Evolutionary conservation across 208 protist genomes (phyloP).

Genomic region (Acanthamoeba castellanii): DNA sequence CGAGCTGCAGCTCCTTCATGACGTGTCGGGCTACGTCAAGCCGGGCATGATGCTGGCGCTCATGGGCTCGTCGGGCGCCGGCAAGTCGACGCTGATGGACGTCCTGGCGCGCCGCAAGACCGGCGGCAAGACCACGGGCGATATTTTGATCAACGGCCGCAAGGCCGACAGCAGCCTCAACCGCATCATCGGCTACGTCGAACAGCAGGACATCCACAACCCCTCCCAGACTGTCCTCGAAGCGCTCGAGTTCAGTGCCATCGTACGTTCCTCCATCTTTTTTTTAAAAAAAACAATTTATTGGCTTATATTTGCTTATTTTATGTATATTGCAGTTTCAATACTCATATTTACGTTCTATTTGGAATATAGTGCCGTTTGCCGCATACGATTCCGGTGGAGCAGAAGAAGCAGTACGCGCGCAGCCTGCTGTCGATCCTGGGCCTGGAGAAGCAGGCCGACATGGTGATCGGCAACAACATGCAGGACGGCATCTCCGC

Average conservation of each 20-base stretch:
- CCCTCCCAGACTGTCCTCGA: slow-evolving; percentile 81
- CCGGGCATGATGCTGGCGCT: slow-evolving; percentile 83
- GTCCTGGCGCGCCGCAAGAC: slow-evolving; percentile 81
- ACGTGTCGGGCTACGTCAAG: slow-evolving; percentile 84
- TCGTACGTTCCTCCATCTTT: background rate
- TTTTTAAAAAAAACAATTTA: no score
- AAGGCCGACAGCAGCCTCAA: slow-evolving; percentile 71
- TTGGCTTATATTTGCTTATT: no score
- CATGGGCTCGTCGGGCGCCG: slow-evolving; percentile 83
- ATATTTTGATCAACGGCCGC: slow-evolving; percentile 82
- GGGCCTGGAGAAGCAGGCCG: slow-evolving; percentile 36
- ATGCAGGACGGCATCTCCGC: slow-evolving; percentile 51
- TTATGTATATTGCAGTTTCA: no score
- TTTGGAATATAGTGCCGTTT: slow-evolving; percentile 31
- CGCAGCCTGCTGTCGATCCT: slow-evolving; percentile 39
- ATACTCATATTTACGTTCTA: no score
- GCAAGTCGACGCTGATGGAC: slow-evolving; percentile 82
- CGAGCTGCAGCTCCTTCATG: slow-evolving; percentile 72
- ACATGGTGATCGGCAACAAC: slow-evolving; percentile 65
- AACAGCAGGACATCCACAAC: slow-evolving; percentile 80
- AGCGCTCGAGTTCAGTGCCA: slow-evolving; percentile 69
- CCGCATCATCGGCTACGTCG: slow-evolving; percentile 80
- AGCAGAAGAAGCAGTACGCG: slow-evolving; percentile 55
- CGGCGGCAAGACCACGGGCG: slow-evolving; percentile 77
- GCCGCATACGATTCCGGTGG: slow-evolving; percentile 13